Evolutionary conservation across 129 eudicot genomes (phyloP), one percentile per base, ranked within the genome.

Genomic region (Deinandra increscens): DNA sequence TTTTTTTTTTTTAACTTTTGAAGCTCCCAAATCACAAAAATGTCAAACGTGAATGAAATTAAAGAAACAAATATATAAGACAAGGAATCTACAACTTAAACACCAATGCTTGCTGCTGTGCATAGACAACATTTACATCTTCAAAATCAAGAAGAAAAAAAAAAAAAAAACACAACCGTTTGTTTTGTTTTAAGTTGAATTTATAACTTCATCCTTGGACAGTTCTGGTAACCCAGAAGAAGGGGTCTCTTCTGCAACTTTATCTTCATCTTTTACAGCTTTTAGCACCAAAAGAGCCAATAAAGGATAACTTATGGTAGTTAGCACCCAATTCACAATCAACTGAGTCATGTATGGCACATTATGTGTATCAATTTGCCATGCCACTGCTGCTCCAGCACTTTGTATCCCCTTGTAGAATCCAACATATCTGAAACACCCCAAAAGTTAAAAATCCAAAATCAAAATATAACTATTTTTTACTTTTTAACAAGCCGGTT

Each of bases 341-440:
- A 91, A 72, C 59, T 91, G 86, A 60, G 74, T 74, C 76, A 87
- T 31, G 50, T 76, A 87, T 17, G 97, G 78, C n/a, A 81, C 92
- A 0, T 82, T 85, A 66, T 80, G 90, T 2, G 83, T 39, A 71
- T 91, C 97, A 23, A 87, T 71, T 73, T 91, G 97, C 97, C 95
- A 91, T 31, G 97, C 94, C 43, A 88, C 89, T 51, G 96, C 97
- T n/a, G 80, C 97, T 45, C 97, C 97, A 2, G 97, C 97, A 79
- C 97, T 91, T 69, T 91, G 97, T 46, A 91, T 82, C 58, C 97
- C 97, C 83, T 91, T 91, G 81, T 88, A 91, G 72, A 91, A 91
- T 53, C 97, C 97, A 60, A 67, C 66, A 64, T 88, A 91, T 75
- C 97, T 91, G 7, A 60, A 60, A 60, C 44, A 60, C 45, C 39